phyloP scores from a whole-genome alignment of 805 yeast species.

The Candida boidinii region DNA sequence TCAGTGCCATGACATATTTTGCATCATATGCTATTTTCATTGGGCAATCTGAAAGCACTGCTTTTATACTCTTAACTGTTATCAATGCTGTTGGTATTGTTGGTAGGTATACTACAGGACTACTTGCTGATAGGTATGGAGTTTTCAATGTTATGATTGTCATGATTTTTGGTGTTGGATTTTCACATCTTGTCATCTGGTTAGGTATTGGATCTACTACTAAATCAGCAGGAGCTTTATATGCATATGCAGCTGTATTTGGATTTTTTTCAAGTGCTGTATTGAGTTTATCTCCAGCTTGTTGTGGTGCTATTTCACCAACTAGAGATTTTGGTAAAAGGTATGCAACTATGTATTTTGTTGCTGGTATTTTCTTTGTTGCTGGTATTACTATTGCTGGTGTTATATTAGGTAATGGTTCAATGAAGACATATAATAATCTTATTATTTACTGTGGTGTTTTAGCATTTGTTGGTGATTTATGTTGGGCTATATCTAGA shows the following conservation, averaged over 20 bases:
- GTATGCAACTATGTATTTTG: conserved; percentile 16
- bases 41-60: conserved; percentile 30
- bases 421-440: conserved; percentile 24
- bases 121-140: conserved; percentile 45
- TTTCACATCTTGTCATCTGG: conserved; percentile 46
- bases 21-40: conserved; percentile 34
- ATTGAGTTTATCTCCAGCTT: conserved; percentile 48
- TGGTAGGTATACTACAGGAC: conserved; percentile 51
- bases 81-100: conserved; percentile 39
- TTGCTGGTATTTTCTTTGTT: conserved; percentile 25
- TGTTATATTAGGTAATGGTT: conserved; percentile 25
- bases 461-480: conserved; percentile 28
- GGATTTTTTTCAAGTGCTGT: conserved; percentile 53
- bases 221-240: conserved; percentile 26
- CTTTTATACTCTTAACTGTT: conserved; percentile 36
- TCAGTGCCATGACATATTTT: conserved; percentile 33
- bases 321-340: conserved; percentile 16
- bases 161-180: conserved; percentile 35
- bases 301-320: conserved; percentile 50
- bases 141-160: conserved; percentile 46
- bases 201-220: conserved; percentile 44
- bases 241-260: conserved; percentile 38
- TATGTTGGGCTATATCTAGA: conserved; percentile 36
- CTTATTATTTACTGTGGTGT: conserved; percentile 28
- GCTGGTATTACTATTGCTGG: conserved; percentile 23